Conservation (phyloP, 306 rosid species). For the Astragalus glycyphyllos region DNA sequence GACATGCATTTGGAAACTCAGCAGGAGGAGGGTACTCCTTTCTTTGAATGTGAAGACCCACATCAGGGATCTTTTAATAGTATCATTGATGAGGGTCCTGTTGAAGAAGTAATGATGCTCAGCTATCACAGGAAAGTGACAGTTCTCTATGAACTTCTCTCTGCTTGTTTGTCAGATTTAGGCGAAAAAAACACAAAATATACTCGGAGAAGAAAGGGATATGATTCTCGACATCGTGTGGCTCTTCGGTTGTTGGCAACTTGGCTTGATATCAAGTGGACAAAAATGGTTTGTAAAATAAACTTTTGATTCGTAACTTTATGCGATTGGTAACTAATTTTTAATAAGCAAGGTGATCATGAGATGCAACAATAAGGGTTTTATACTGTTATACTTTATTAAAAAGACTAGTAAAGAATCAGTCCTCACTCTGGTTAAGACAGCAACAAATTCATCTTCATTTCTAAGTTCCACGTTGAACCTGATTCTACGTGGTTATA, state of each 20-base stretch:
- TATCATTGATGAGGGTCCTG: constrained; percentile 53
- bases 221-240: constrained; percentile 90
- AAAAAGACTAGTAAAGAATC: constrained; percentile 19
- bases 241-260: constrained; percentile 80
- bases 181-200: constrained; percentile 55
- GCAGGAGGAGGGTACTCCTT: constrained; percentile 42
- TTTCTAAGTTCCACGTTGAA: constrained; percentile 32
- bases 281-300: constrained; percentile 69
- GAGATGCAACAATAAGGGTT: constrained; percentile 8
- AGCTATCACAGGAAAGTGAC: constrained; percentile 78
- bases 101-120: constrained; percentile 69
- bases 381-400: constrained; percentile 2
- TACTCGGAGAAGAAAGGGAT: constrained; percentile 71
- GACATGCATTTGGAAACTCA: constrained; percentile 52
- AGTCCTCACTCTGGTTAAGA: constrained; percentile 32
- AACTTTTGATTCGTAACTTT: constrained; percentile 33
- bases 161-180: constrained; percentile 82
- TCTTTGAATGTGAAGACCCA: constrained; percentile 47
- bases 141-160: constrained; percentile 77
- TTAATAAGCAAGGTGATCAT: constrained; percentile 28
- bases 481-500: constrained; percentile 27
- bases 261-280: constrained; percentile 92
- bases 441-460: constrained; percentile 16
- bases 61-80: constrained; percentile 40
- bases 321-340: constrained; percentile 26